phyloP scores from a whole-genome alignment of 768 basidiomycete species.

The Kwoniella sp. region DNA sequence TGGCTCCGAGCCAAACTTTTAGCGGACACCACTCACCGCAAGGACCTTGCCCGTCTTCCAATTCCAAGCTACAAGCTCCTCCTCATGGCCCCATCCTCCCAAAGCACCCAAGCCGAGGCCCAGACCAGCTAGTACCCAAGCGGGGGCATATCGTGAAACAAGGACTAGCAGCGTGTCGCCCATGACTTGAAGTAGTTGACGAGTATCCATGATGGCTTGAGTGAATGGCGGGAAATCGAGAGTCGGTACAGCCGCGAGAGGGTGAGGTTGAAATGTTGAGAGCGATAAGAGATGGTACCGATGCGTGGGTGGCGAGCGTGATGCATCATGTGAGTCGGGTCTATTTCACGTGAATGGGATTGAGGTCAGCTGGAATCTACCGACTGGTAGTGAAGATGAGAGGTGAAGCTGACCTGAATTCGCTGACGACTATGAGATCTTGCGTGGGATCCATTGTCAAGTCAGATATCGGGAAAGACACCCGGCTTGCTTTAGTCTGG shows the following conservation, averaged over 20 bases:
- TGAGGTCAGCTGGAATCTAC: constrained; percentile 39
- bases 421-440: constrained; percentile 64
- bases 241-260: constrained; percentile 36
- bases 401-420: constrained; percentile 58
- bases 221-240: constrained; percentile 47
- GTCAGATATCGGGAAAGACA: constrained; percentile 51
- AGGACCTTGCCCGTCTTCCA: constrained; percentile 66
- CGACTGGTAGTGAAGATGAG: neutral
- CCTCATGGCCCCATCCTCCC: constrained; percentile 45
- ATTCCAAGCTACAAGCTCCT: constrained; percentile 67
- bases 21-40: constrained; percentile 58
- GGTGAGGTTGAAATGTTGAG: constrained; percentile 48
- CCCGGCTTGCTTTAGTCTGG: constrained; percentile 27
- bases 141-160: constrained; percentile 55
- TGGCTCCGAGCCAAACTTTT: too few species aligned
- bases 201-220: constrained; percentile 33
- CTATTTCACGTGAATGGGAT: constrained; percentile 9
- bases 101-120: constrained; percentile 25
- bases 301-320: constrained; percentile 33
- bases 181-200: constrained; percentile 62
- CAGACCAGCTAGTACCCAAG: constrained; percentile 43
- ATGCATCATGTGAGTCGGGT: constrained; percentile 16
- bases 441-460: constrained; percentile 66
- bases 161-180: constrained; percentile 63
- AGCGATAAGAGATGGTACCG: constrained; percentile 50